phyloP scores from a whole-genome alignment of 140 eudicot genomes.

The Bidens hawaiensis region DNA sequence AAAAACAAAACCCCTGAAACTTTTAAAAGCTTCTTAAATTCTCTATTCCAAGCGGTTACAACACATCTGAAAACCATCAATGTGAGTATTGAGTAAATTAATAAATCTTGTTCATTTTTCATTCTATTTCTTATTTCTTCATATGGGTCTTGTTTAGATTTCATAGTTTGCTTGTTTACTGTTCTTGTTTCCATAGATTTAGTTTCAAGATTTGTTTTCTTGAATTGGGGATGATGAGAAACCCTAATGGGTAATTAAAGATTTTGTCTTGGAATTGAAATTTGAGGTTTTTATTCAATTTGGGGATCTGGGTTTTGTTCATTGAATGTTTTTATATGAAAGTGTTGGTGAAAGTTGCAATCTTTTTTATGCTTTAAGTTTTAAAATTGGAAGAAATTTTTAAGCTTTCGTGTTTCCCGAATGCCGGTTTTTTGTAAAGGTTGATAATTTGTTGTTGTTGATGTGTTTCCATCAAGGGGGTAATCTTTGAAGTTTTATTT shows the following conservation, averaged over 20 bases:
- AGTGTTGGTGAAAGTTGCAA: not conserved
- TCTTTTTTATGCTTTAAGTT: not conserved
- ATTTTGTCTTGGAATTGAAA: not conserved
- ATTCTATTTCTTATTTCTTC: conserved; percentile 3
- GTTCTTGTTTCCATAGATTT: not conserved
- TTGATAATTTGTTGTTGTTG: not conserved
- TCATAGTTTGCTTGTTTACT: conserved; percentile 1
- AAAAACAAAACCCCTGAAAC: not conserved
- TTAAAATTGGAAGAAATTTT: not conserved
- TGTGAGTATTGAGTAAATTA: too few relatives aligned
- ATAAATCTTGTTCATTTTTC: conserved; percentile 6
- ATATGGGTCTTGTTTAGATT: conserved; percentile 19
- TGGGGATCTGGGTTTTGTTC: conserved; percentile 22
- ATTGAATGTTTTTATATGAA: conserved; percentile 2
- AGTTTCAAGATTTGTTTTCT: conserved; percentile 13
- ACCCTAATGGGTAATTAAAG: conserved; percentile 12
- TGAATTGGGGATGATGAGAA: conserved; percentile 15
- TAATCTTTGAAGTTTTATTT: not conserved
- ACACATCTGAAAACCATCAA: conserved; percentile 17
- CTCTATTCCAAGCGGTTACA: conserved; percentile 15
- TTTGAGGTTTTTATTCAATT: conserved; percentile 20
- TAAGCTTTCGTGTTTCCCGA: not conserved
- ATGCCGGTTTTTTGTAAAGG: not conserved
- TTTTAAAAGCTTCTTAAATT: conserved; percentile 8
- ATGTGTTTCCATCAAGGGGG: conserved; percentile 9